Percentiles rank a stretch among this genome's conserved stretches.
phyloP scores from a whole-genome alignment of 345 rosid species.

The Reutealis trisperma region DNA sequence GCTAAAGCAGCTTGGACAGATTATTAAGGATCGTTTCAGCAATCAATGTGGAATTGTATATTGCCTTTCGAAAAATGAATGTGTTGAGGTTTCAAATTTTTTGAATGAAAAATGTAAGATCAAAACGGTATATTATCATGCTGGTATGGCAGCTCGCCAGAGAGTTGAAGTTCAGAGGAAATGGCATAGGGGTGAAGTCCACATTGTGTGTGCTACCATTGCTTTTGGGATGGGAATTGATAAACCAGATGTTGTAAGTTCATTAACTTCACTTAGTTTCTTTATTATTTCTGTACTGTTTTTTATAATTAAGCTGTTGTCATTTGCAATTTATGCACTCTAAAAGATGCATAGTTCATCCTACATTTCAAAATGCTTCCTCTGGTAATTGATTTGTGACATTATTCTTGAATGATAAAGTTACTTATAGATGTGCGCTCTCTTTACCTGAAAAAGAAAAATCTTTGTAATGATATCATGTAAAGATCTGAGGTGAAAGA shows the following conservation, averaged over 20 bases:
- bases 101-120: conserved; percentile 74
- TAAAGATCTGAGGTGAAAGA: neutral
- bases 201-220: conserved; percentile 81
- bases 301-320: conserved; percentile 4
- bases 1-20: conserved; percentile 78
- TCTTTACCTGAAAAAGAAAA: neutral
- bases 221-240: conserved; percentile 99
- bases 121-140: conserved; percentile 75
- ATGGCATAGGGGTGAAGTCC: conserved; percentile 84
- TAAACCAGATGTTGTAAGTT: conserved; percentile 85
- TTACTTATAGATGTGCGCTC: neutral
- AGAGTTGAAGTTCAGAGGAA: conserved; percentile 76
- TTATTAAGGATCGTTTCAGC: conserved; percentile 60
- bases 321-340: conserved; percentile 1
- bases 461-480: neutral
- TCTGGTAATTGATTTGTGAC: neutral
- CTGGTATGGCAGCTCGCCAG: conserved; percentile 71
- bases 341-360: neutral
- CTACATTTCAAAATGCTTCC: neutral
- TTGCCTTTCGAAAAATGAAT: conserved; percentile 88
- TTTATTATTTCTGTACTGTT: neutral
- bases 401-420: neutral
- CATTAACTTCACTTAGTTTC: neutral
- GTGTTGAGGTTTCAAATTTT: conserved; percentile 70
- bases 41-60: conserved; percentile 81